Evolutionary conservation across 495 filamentous ascomycete genomes (phyloP), one percentile per base, ranked within the genome.

Genomic region (Lasiosphaeria ovina): DNA sequence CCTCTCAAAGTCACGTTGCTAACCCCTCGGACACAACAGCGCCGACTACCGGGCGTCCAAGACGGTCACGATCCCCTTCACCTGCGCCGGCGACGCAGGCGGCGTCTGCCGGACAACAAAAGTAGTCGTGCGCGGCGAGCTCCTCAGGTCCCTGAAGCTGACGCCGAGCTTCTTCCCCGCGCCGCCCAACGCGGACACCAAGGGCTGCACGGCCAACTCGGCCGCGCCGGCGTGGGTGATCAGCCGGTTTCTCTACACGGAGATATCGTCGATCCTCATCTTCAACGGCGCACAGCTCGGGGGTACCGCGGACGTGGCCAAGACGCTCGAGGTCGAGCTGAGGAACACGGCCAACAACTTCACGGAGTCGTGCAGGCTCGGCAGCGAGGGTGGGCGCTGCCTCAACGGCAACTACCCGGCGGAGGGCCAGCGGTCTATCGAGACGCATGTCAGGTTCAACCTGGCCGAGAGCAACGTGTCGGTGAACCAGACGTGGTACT

Each of bases 401-500:
- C 38, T 40, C 38, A 40, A 40, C 38, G 12, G 12, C 38, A 40
- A 40, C 12, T 40, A 40, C 12, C 38, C 38, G 6, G 12, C 12
- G 6, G 38, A 40, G 38, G 38, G 38, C 6, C 6, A 40, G 38
- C 38, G 38, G 6, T 11, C 38, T 11, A 33, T 57, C 31, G 40
- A 44, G 38, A 48, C 55, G 2, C 32, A 12, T 11, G 45, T 45
- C 4, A 47, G 17, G n/a, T 34, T 57, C n/a, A 34, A 49, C 42
- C 55, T 31, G 11, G 17, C n/a, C 31, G 6, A n/a, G 8, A 11
- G 6, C 0, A 34, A 6, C n/a, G 16, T 57, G n/a, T 34, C 10
- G n/a, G 48, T 57, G 31, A 57, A 9, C 55, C 38, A 57, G 33
- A 57, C 55, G n/a, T 57, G 40, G 55, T 57, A 48, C 55, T 57